Base-by-base conservation (phyloP, 768 basidiomycete species). In the Nidularia pulvinata region DNA sequence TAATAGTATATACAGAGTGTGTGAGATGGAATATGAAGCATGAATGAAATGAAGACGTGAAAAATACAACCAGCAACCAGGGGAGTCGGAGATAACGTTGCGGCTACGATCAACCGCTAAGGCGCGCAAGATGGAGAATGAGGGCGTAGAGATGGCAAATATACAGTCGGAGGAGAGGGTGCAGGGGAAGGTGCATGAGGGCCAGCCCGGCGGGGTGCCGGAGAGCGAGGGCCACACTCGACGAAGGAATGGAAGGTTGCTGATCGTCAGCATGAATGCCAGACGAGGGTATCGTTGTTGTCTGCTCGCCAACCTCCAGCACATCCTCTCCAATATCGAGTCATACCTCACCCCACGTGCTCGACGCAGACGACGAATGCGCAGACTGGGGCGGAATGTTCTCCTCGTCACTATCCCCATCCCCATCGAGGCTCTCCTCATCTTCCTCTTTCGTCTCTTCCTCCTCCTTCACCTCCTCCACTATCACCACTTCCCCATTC, bases 111-210 rank as follows among this genome's bases (percentile, higher is more conserved):
- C 19, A 19, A 19, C 19, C 19, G 19, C 19, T 19, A 19, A 19
- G 19, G 19, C 19, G 19, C 19, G 19, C 19, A 19, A 43, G 19
- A 43, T 16, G 6, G 13, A 47, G 25, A 47, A 5, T 19, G 30
- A 78, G 49, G 53, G 70, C 66, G 62, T 78, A 78, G 66, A 78
- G 60, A 60, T 78, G 70, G 52, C 75, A 58, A 58, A 75, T 65
- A 60, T 75, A 78, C 58, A 78, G 60, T 64, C 71, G 72, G 56
- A 77, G 69, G 64, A 78, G 57, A 33, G 50, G 48, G 22, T 46
- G 45, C 9, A 46, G 22, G 9, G 45, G 45, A 9, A 46, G 22
- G 22, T 46, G 10, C 9, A 46, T 46, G 22, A 13, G 2, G 22
- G 22, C 45, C 9, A 46, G 45, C 9, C 11, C 22, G 22, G 45